Evolutionary conservation across 257 asterid genomes (phyloP).

Genomic region (Solanum clarkiae): DNA sequence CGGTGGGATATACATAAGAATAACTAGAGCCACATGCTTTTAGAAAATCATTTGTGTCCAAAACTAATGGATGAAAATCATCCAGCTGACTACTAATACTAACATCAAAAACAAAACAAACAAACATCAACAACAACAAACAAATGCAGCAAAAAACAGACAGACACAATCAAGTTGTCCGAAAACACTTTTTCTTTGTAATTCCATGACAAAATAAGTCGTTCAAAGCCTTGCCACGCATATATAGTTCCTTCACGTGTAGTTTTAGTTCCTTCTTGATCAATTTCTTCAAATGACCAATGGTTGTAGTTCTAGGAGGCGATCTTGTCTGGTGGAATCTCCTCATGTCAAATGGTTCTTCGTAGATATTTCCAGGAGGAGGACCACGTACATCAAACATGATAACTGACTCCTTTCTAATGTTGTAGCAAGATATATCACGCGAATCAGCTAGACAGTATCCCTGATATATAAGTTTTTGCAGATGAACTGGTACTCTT

Average conservation of each 20-base stretch:
- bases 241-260: background rate
- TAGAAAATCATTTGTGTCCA: too few relatives aligned
- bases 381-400: background rate
- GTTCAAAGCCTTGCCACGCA: background rate
- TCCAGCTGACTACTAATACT: too few relatives aligned
- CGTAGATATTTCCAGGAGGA: background rate
- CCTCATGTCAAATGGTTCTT: background rate
- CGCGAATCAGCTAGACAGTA: background rate
- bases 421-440: constrained; percentile 9
- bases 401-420: background rate
- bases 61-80: background rate
- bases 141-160: background rate
- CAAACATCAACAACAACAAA: too few relatives aligned
- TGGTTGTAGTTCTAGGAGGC: background rate
- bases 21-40: too few relatives aligned
- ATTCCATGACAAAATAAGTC: background rate
- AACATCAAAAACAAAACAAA: background rate
- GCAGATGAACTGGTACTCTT: constrained; percentile 1
- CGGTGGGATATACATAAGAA: too few relatives aligned
- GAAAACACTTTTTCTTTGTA: background rate
- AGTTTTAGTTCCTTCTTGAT: background rate
- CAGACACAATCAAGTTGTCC: background rate
- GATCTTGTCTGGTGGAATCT: background rate
- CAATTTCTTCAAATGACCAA: background rate
- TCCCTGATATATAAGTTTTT: constrained; percentile 4